Evolutionary conservation across 306 rosid species (phyloP).

Genomic region (Prosopis cineraria): DNA sequence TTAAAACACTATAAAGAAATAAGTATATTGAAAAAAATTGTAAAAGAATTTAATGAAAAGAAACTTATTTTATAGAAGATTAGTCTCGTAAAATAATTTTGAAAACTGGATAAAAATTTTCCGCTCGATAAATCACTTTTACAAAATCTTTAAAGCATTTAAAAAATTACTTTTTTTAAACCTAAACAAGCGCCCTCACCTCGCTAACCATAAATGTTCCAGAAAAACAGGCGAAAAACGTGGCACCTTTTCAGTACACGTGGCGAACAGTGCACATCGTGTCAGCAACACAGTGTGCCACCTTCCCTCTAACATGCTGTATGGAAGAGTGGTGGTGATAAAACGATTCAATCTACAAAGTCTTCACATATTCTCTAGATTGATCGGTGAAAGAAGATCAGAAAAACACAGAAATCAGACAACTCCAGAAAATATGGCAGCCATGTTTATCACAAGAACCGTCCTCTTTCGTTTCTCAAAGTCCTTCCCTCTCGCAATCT

Average conservation of each 20-base stretch:
- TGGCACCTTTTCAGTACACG: background rate
- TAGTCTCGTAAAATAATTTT: too few species aligned
- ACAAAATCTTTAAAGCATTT: too few species aligned
- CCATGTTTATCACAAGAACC: conserved; percentile 37
- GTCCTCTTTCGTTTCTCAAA: conserved; percentile 45
- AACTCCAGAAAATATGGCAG: conserved; percentile 35
- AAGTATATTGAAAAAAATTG: too few species aligned
- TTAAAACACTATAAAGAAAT: too few species aligned
- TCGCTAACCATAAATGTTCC: background rate
- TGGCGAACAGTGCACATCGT: background rate
- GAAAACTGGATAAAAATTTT: too few species aligned
- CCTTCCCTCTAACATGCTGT: background rate
- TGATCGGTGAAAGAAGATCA: background rate
- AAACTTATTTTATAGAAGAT: too few species aligned
- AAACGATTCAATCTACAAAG: background rate
- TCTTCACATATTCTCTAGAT: background rate
- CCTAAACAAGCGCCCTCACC: background rate
- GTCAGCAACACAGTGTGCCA: background rate
- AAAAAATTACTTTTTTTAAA: too few species aligned
- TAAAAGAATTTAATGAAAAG: too few species aligned
- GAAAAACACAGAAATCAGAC: background rate
- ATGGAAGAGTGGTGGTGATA: background rate
- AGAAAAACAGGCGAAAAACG: background rate
- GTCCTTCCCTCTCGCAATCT: conserved; percentile 38
- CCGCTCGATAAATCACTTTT: too few species aligned